Percentiles rank a stretch among this genome's conserved stretches.
Evolutionary conservation across 108 stramenopile species (phyloP).

Genomic region (Discostella pseudostelligera): DNA sequence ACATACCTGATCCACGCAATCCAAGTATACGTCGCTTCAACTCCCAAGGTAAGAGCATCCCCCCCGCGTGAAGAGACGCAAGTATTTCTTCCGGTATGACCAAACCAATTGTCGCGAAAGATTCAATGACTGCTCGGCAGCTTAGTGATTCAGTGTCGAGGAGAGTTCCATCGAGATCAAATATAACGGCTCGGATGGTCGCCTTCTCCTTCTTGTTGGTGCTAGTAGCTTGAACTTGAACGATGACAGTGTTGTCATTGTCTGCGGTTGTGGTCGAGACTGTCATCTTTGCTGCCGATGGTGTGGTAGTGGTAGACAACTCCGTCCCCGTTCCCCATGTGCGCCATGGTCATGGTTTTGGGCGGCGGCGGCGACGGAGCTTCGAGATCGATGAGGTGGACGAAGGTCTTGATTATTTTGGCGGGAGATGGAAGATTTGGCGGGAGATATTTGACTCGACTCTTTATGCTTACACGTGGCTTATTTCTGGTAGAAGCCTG

Average conservation of each 20-base stretch:
- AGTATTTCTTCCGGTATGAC: conserved; percentile 24
- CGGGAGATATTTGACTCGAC: no score
- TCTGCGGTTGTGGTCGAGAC: neutral
- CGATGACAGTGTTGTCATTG: neutral
- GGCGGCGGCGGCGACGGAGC: no score
- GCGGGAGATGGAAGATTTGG: no score
- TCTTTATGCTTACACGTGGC: no score
- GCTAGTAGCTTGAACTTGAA: neutral
- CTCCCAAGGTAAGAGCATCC: conserved; percentile 67
- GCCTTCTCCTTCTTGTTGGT: neutral
- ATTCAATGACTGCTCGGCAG: conserved; percentile 62
- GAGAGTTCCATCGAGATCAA: conserved; percentile 82
- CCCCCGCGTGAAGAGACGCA: conserved; percentile 15
- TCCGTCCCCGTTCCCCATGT: no score
- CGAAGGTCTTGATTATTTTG: no score
- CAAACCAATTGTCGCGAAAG: conserved; percentile 43
- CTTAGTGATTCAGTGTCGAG: conserved; percentile 74
- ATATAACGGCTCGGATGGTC: conserved; percentile 71
- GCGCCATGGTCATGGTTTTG: no score
- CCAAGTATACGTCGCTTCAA: conserved; percentile 72
- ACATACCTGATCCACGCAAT: conserved; percentile 50
- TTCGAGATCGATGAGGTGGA: no score
- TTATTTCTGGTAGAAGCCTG: no score
- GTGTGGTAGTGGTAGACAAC: no score
- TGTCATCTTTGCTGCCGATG: neutral